Conservation (phyloP, 1,139 yeast genomes). For the Protomyces gravidus region DNA sequence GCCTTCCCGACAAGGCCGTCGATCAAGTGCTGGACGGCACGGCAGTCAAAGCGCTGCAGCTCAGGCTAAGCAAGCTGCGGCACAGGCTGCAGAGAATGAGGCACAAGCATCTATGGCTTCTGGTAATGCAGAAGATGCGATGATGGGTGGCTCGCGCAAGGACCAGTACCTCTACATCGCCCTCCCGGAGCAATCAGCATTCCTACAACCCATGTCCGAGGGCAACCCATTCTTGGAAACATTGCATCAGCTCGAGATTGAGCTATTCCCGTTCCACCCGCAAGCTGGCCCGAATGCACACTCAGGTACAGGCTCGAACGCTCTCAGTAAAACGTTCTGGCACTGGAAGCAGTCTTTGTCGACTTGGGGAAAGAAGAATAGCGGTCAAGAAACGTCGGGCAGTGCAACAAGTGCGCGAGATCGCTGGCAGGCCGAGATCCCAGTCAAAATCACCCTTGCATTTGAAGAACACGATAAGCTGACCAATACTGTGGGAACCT, state of each 20-base stretch:
- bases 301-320: neutral
- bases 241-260: constrained; percentile 16
- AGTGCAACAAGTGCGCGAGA: neutral
- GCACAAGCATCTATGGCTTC: neutral
- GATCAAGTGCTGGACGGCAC: neutral
- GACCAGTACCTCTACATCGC: constrained; percentile 28
- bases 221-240: constrained; percentile 25
- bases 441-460: neutral
- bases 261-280: constrained; percentile 8
- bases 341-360: neutral
- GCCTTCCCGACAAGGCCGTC: neutral
- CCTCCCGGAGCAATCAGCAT: constrained; percentile 19
- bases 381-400: neutral
- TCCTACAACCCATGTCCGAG: constrained; percentile 23
- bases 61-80: neutral
- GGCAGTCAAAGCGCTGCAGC: constrained; percentile 1
- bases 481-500: neutral
- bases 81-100: neutral
- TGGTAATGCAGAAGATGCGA: constrained; percentile 1
- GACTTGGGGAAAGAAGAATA: neutral
- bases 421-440: constrained; percentile 22
- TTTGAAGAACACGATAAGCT: neutral
- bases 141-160: constrained; percentile 22
- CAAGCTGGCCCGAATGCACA: neutral
- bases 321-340: neutral